These are phyloP conservation scores for Aspergillus haitiensis DNA, from an alignment of 495 filamentous ascomycete genomes.

Conservation along the genomic window DNA sequence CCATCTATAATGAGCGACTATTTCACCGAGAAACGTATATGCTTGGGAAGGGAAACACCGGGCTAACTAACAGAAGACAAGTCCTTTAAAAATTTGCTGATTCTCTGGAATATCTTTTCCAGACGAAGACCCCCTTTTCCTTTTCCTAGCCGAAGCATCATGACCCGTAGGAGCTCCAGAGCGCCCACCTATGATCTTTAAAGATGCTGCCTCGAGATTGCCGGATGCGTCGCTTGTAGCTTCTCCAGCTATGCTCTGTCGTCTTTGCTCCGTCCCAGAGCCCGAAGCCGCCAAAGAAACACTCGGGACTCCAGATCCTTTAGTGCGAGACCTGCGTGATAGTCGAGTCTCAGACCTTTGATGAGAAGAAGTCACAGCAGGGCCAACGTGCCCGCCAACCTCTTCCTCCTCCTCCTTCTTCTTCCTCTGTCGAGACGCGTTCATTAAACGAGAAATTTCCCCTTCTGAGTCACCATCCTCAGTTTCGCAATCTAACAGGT, in stretches of 20 bases:
- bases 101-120: slow-evolving; percentile 53
- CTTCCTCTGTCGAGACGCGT: slow-evolving; percentile 1
- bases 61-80: slow-evolving; percentile 58
- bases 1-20: slow-evolving; percentile 4
- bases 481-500: slow-evolving; percentile 42
- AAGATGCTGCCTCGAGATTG: slow-evolving; percentile 6
- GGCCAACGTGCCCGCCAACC: too few species aligned
- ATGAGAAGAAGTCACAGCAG: too few species aligned
- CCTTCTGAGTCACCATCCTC: slow-evolving; percentile 41
- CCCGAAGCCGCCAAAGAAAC: neutral
- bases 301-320: neutral
- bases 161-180: neutral
- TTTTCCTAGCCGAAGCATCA: slow-evolving; percentile 13
- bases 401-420: neutral
- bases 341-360: too few species aligned
- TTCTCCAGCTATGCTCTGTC: too few species aligned
- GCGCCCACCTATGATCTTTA: slow-evolving; percentile 5
- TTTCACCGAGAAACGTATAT: neutral
- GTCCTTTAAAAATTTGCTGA: slow-evolving; percentile 63
- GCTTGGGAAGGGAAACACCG: neutral
- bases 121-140: slow-evolving; percentile 28
- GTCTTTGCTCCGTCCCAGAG: neutral
- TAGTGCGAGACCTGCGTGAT: neutral
- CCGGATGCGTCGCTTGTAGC: too few species aligned
- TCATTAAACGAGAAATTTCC: slow-evolving; percentile 15